Conservation (phyloP, 306 rosid genomes). For the Hippophae gyantsensis region DNA sequence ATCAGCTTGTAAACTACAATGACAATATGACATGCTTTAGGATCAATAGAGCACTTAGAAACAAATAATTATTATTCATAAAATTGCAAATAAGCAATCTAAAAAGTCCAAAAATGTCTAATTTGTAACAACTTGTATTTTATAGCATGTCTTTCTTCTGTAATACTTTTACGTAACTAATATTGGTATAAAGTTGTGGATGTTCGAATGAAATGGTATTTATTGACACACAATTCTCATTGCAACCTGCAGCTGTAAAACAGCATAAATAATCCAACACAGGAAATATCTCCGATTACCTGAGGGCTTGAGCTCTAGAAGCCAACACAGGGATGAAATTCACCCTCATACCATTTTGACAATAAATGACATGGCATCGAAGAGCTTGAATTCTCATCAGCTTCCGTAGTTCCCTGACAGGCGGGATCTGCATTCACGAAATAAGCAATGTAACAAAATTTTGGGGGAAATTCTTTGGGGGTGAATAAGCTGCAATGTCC, state of each 20-base stretch:
- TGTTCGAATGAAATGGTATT: no score
- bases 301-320: constrained; percentile 49
- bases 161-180: no score
- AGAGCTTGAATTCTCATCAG: constrained; percentile 48
- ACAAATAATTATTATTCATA: no score
- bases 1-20: no score
- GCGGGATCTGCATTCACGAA: constrained; percentile 31
- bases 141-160: no score
- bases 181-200: no score
- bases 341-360: constrained; percentile 34
- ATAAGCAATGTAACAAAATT: neutral
- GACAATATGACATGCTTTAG: neutral
- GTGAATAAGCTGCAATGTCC: no score
- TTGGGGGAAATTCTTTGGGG: neutral
- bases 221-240: neutral
- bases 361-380: constrained; percentile 32
- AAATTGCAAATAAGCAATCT: no score
- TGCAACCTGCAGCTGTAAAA: neutral
- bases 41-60: neutral
- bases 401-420: constrained; percentile 37
- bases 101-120: no score
- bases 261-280: neutral
- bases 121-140: no score
- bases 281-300: constrained; percentile 15
- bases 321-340: constrained; percentile 46